Base-by-base conservation (phyloP, 257 asterid species). In the Solanum gandarillasii region DNA sequence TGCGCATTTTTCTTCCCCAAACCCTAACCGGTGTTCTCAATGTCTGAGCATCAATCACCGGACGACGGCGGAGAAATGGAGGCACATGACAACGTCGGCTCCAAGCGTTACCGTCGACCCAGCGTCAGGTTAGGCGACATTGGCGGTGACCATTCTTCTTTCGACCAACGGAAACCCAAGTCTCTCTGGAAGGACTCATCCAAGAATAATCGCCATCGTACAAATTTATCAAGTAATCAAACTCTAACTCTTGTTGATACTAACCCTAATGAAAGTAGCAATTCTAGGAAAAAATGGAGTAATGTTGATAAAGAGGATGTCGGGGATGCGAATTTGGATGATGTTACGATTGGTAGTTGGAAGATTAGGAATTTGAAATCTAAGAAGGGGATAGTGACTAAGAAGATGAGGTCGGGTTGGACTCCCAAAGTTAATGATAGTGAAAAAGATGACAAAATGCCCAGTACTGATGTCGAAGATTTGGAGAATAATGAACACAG, bases 31-130 rank as follows among this genome's bases (percentile, higher is more conserved):
- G 36, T 48, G 9, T 1, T 71, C 20, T 31, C 29, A 11, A 85
- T 39, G 87, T 39, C 81, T 9, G 87, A 18, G 32, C 4, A 34
- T 9, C 68, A 23, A 12, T 58, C 87, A 38, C 38, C 82, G 46
- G 83, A 20, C 14, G 12, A 86, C 35, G 68, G 70, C 71, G 83
- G 70, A 39, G 81, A 23, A n/a, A 34, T 55, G 87, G 46, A 8
- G 10, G 87, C 87, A 25, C 62, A 29, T 9, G 71, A 70, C 62
- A 36, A 70, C 38, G 14, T 43, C 18, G 90, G 79, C 1, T 46
- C 87, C 4, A 89, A 89, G 52, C 86, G 90, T 36, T 87, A 86
- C 60, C 87, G 90, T 34, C 86, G 89, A 6, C 90, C 90, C 16
- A 89, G 89, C 70, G 89, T 89, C 71, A 76, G 89, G 18, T 36